phyloP scores from a whole-genome alignment of 164 flowering plant species.

The Magnolia kwangsiensis region DNA sequence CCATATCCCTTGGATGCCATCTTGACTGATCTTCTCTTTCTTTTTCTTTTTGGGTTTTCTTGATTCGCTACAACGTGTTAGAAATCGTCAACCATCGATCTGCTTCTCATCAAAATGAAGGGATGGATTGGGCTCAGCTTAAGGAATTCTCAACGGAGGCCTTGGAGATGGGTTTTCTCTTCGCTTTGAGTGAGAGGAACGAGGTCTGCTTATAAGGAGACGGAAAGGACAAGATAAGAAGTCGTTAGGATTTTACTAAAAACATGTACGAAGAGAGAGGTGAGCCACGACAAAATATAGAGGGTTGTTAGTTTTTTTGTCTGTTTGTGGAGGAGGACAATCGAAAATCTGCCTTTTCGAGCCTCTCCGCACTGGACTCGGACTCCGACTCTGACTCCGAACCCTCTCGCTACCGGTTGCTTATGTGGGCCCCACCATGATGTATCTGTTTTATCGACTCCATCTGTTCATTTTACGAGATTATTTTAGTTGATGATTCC shows the following conservation, averaged over 20 bases:
- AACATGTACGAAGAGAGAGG: neutral
- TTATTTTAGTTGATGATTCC: too few relatives aligned
- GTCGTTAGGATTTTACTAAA: neutral
- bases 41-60: neutral
- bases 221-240: neutral
- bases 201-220: neutral
- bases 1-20: neutral
- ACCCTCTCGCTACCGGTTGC: too few relatives aligned
- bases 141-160: neutral
- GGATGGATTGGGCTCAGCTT: neutral
- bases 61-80: neutral
- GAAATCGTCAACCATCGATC: neutral
- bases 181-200: neutral
- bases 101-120: neutral
- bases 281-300: constrained; percentile 2
- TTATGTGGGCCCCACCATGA: too few relatives aligned
- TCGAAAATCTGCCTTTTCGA: too few relatives aligned
- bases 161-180: neutral
- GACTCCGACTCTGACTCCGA: too few relatives aligned
- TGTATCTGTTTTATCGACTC: too few relatives aligned
- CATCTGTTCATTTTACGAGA: too few relatives aligned
- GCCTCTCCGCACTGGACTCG: too few relatives aligned
- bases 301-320: neutral
- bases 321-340: too few relatives aligned
- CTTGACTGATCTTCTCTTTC: neutral